phyloP scores from a whole-genome alignment of 1,284 basidiomycete genomes.

The Pholiota adiposa region DNA sequence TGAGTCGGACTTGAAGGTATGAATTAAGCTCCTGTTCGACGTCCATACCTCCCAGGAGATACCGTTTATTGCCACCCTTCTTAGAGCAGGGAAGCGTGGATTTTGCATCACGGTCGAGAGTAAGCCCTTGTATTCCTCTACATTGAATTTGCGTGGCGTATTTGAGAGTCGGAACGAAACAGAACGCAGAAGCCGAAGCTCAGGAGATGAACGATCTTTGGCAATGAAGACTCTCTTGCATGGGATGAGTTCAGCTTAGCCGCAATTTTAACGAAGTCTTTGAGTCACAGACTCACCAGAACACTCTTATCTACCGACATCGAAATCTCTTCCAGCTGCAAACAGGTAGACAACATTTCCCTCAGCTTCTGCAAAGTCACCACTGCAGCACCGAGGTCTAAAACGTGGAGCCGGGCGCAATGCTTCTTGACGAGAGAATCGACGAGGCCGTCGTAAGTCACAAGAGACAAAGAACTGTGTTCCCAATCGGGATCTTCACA shows the following conservation, averaged over 20 bases:
- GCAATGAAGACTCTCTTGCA: background rate
- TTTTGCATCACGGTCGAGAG: constrained; percentile 25
- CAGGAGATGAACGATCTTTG: background rate
- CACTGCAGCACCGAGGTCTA: constrained; percentile 41
- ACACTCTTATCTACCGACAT: constrained; percentile 29
- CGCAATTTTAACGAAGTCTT: background rate
- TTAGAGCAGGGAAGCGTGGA: constrained; percentile 25
- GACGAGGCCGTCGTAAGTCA: constrained; percentile 44
- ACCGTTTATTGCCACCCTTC: constrained; percentile 32
- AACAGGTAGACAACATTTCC: constrained; percentile 27
- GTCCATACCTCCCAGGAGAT: constrained; percentile 34
- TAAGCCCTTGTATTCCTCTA: constrained; percentile 22
- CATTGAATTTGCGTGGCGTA: constrained; percentile 17
- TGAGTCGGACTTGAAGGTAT: background rate
- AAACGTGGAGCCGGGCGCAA: constrained; percentile 34
- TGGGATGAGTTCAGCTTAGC: background rate
- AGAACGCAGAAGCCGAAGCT: constrained; percentile 26
- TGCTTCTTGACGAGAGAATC: constrained; percentile 46
- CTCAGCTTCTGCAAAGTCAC: constrained; percentile 33
- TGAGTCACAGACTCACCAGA: constrained; percentile 29
- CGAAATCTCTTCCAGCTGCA: constrained; percentile 32
- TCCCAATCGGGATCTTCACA: constrained; percentile 19
- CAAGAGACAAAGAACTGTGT: constrained; percentile 11
- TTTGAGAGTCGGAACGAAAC: constrained; percentile 25
- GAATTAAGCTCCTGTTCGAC: background rate